A percentile compares a stretch with the other conserved stretches of the same genome.
phyloP scores from a whole-genome alignment of 805 yeast species.

The Ascoidea rubescens region DNA sequence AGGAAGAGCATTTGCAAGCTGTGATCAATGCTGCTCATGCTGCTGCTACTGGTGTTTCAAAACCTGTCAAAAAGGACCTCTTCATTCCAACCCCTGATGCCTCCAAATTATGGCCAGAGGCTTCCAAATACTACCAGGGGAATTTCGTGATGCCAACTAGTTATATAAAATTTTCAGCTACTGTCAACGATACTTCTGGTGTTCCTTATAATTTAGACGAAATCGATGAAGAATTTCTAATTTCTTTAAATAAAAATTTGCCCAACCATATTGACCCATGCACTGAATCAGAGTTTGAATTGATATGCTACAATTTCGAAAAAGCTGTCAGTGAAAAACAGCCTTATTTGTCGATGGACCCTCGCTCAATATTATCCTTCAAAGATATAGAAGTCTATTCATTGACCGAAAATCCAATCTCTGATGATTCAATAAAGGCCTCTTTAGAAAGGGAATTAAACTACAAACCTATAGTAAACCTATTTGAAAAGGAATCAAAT shows the following conservation, averaged over 20 bases:
- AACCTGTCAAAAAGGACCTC: conserved; percentile 17
- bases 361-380: conserved; percentile 55
- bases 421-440: conserved; percentile 44
- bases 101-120: conserved; percentile 68
- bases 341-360: conserved; percentile 81
- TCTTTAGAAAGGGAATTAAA: conserved; percentile 41
- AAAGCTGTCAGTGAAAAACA: conserved; percentile 63
- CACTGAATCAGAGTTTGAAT: conserved; percentile 78
- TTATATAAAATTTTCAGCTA: conserved; percentile 81
- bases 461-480: conserved; percentile 41
- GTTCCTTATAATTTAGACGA: conserved; percentile 86
- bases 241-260: conserved; percentile 24
- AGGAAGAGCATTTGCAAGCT: conserved; percentile 88
- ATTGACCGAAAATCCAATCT: conserved; percentile 27
- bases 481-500: conserved; percentile 29
- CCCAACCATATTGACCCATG: conserved; percentile 23
- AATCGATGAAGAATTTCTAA: conserved; percentile 58
- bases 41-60: conserved; percentile 31
- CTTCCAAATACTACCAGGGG: conserved; percentile 53
- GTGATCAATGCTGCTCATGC: conserved; percentile 73
- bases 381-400: conserved; percentile 51
- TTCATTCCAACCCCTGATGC: conserved; percentile 98
- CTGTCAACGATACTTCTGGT: conserved; percentile 91
- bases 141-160: conserved; percentile 58
- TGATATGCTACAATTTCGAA: conserved; percentile 62